These are phyloP conservation scores for Moricandia arvensis DNA, from an alignment of 345 rosid genomes.

Conservation along the genomic window DNA sequence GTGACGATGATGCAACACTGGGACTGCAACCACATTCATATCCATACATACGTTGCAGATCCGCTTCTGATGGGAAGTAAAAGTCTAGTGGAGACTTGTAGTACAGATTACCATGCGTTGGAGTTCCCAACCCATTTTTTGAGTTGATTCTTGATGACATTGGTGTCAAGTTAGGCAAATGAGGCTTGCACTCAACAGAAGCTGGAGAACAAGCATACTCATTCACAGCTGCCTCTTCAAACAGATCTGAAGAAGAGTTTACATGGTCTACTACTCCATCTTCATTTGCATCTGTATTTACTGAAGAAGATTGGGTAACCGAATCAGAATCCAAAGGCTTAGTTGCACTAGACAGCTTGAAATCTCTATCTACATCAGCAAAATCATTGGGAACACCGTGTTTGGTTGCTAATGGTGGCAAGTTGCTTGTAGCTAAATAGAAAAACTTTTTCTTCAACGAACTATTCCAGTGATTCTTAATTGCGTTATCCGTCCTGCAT, in stretches of 20 bases:
- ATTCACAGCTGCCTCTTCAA: slow-evolving; percentile 46
- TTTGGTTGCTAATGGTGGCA: slow-evolving; percentile 57
- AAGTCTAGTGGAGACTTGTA: slow-evolving; percentile 54
- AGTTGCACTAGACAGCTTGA: slow-evolving; percentile 25
- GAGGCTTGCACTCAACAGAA: slow-evolving; percentile 42
- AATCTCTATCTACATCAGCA: slow-evolving; percentile 26
- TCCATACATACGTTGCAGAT: slow-evolving; percentile 35
- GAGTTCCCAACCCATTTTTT: slow-evolving; percentile 40
- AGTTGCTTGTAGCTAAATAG: slow-evolving; percentile 67
- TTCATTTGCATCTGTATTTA: slow-evolving; percentile 49
- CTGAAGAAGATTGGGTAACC: slow-evolving; percentile 56
- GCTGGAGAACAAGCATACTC: slow-evolving; percentile 58
- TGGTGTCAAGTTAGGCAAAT: slow-evolving; percentile 27
- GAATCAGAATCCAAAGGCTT: slow-evolving; percentile 49
- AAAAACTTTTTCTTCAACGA: slow-evolving; percentile 89
- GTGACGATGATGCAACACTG: slow-evolving; percentile 55
- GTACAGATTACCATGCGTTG: slow-evolving; percentile 50
- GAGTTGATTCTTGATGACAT: slow-evolving; percentile 30
- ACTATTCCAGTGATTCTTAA: slow-evolving; percentile 98
- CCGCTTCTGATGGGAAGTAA: slow-evolving; percentile 42
- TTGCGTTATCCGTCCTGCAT: slow-evolving; percentile 87
- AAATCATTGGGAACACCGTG: not conserved
- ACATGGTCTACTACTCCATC: slow-evolving; percentile 34
- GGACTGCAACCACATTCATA: slow-evolving; percentile 48
- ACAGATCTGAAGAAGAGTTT: slow-evolving; percentile 47